phyloP scores from a whole-genome alignment of 2,329 filamentous ascomycete species.

The Meredithiella fracta region DNA sequence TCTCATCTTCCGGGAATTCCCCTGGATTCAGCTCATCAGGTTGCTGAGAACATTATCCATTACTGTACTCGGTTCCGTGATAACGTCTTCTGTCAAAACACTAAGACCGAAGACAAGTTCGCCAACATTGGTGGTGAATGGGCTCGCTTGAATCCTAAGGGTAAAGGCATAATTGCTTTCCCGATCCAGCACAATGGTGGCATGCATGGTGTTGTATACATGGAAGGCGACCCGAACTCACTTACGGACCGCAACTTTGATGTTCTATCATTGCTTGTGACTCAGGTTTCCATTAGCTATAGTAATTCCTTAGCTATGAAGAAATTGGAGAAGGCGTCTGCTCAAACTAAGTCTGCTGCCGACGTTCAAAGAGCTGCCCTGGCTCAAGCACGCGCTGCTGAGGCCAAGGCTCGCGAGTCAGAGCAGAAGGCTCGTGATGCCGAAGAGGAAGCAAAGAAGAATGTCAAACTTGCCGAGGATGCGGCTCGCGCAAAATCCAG shows the following conservation, averaged over 20 bases:
- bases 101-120: constrained; percentile 61
- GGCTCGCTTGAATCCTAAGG: constrained; percentile 49
- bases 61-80: constrained; percentile 66
- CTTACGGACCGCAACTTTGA: constrained; percentile 60
- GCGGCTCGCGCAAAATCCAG: constrained; percentile 71
- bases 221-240: constrained; percentile 57
- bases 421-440: constrained; percentile 63
- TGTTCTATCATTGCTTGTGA: constrained; percentile 54
- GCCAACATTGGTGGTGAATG: constrained; percentile 57
- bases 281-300: constrained; percentile 60
- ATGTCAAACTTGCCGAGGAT: constrained; percentile 68
- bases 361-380: constrained; percentile 59
- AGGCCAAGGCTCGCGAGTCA: constrained; percentile 29
- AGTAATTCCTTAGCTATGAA: constrained; percentile 52
- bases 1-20: constrained; percentile 50
- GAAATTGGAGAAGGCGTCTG: constrained; percentile 59
- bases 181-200: constrained; percentile 58
- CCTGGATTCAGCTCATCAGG: constrained; percentile 46
- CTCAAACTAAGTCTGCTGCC: constrained; percentile 64
- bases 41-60: constrained; percentile 61
- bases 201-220: constrained; percentile 57
- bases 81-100: constrained; percentile 55
- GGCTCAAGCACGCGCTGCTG: constrained; percentile 39
- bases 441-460: constrained; percentile 59
- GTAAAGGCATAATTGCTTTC: constrained; percentile 63